Conservation (phyloP, 768 basidiomycete genomes). For the Russula sp. region DNA sequence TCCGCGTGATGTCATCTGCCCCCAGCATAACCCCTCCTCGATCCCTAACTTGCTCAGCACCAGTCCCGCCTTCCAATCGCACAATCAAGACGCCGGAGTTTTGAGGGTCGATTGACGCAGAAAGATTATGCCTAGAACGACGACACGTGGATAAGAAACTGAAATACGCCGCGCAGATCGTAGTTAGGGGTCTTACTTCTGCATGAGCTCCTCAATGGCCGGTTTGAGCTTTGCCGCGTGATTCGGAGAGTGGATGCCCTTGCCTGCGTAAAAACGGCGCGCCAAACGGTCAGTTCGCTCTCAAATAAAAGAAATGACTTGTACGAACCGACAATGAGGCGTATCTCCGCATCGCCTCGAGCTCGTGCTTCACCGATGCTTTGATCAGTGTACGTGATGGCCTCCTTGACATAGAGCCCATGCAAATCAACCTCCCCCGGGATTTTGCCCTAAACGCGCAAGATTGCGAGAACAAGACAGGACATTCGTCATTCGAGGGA, state of each 20-base stretch:
- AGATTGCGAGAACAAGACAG: not conserved
- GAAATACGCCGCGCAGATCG: not conserved
- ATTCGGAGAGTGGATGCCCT: conserved; percentile 78
- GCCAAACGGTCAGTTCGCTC: not conserved
- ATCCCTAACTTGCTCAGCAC: conserved; percentile 25
- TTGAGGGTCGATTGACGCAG: conserved; percentile 69
- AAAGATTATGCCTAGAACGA: conserved; percentile 61
- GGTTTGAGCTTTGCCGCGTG: conserved; percentile 87
- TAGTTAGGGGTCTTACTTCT: conserved; percentile 48
- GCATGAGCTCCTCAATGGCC: conserved; percentile 84
- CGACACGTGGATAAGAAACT: not conserved
- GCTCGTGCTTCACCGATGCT: conserved; percentile 66
- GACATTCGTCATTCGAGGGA: not conserved
- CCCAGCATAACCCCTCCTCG: conserved; percentile 44
- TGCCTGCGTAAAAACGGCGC: conserved; percentile 47
- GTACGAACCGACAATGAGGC: conserved; percentile 78
- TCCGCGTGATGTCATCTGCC: conserved; percentile 56
- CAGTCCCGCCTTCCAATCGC: conserved; percentile 49
- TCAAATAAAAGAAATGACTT: not conserved
- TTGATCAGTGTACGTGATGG: conserved; percentile 67
- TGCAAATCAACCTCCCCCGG: conserved; percentile 84
- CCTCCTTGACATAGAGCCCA: conserved; percentile 92
- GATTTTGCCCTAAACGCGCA: conserved; percentile 50
- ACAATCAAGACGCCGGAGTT: conserved; percentile 87
- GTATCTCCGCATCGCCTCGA: conserved; percentile 60